Base-by-base conservation (phyloP, 2,329 filamentous ascomycete species). In the Didymosphaeria variabile region DNA sequence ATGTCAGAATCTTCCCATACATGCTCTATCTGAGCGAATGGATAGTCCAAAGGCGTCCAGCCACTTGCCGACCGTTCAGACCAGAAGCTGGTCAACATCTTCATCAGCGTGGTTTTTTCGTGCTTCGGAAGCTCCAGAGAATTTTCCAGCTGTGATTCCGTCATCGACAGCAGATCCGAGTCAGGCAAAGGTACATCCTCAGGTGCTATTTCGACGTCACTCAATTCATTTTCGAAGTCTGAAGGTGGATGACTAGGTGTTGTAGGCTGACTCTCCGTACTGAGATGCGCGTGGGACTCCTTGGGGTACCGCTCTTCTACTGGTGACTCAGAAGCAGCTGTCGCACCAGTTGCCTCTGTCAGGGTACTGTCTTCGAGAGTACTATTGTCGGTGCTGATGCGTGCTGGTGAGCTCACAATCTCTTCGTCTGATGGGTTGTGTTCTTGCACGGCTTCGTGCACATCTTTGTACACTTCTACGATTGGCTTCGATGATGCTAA, bases 1-100 rank as follows among this genome's bases (percentile, higher is more conserved):
- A 99, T 94, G 76, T 99, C 93, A 9, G 93, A 97, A 79, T 99
- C 94, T 57, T 93, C 91, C 80, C 98, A 98, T 51, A 99, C 94
- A 77, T 99, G 95, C 75, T 99, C 95, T 17, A 90, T 92, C 49
- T 90, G 72, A 21, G 80, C 77, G 45, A 98, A 86, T 3, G 96
- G 96, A 72, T 99, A 99, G 57, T 99, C 95, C 21, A 99, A 85
- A 23, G 91, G 88, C 6, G 91, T 87, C 95, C 95, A 99, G 40
- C 94, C 94, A 77, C 93, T 97, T 26, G 96, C 93, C 51, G 95
- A 98, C 56, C 95, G 88, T 79, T 99, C 96, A 2, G 95, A 96
- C 95, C 95, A 99, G 78, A 99, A 99, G 72, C 94, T 97, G 17
- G 93, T 95, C 49, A 99, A 85, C 82, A 97, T 93, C 75, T 96